Evolutionary conservation across 202 grass and related monocot species (phyloP).

Genomic region (Setaria italica): DNA sequence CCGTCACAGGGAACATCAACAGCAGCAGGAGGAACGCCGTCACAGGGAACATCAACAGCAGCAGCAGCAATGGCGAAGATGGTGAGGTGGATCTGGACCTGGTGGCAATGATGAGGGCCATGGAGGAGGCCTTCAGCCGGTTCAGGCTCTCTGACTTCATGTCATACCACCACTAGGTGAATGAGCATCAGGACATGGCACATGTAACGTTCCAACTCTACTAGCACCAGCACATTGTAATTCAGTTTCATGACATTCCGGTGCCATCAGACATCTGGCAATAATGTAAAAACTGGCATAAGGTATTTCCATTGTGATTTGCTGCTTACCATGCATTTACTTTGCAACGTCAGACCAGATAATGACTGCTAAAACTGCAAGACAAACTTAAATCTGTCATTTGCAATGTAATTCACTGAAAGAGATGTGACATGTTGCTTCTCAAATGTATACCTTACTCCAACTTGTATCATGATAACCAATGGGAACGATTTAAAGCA

Average conservation of each 20-base stretch:
- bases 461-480: conserved; percentile 14
- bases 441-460: conserved; percentile 13
- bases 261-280: neutral
- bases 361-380: neutral
- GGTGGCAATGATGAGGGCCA: conserved; percentile 57
- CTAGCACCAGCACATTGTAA: neutral
- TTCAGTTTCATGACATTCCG: neutral
- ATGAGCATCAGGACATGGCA: neutral
- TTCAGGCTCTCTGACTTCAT: conserved; percentile 40
- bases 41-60: neutral
- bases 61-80: conserved; percentile 1
- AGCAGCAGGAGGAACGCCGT: conserved; percentile 21
- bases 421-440: conserved; percentile 15
- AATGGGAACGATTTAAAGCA: neutral
- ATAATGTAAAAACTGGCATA: conserved; percentile 25
- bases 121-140: conserved; percentile 72
- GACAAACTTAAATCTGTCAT: neutral
- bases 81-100: conserved; percentile 43
- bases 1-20: neutral
- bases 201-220: neutral
- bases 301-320: neutral
- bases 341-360: neutral
- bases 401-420: neutral
- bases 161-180: conserved; percentile 41
- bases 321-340: neutral